These are phyloP conservation scores for Cladosporium cucumerinum DNA, from an alignment of 2,329 filamentous ascomycete genomes.

Conservation along the genomic window DNA sequence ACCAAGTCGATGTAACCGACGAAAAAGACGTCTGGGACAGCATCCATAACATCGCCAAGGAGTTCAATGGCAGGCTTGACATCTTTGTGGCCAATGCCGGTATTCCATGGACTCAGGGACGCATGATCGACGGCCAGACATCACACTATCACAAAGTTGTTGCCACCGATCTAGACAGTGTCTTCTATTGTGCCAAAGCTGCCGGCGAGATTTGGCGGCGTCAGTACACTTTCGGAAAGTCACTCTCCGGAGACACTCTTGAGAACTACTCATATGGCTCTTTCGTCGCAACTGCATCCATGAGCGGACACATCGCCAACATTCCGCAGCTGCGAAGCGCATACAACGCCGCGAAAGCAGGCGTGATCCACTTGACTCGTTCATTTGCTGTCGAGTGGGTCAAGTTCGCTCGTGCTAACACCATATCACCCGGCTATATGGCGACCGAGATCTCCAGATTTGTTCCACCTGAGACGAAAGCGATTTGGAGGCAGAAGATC, in stretches of 20 bases:
- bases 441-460: conserved; percentile 69
- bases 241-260: conserved; percentile 50
- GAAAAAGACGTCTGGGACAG: conserved; percentile 41
- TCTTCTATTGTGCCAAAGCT: conserved; percentile 71
- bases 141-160: conserved; percentile 66
- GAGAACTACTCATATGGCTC: conserved; percentile 30
- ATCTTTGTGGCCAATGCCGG: conserved; percentile 78
- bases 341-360: conserved; percentile 36
- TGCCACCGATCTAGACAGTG: conserved; percentile 69
- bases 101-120: conserved; percentile 67
- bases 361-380: conserved; percentile 52
- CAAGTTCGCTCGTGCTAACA: conserved; percentile 69
- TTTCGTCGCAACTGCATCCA: conserved; percentile 72
- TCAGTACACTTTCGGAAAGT: conserved; percentile 58
- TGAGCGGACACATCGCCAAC: conserved; percentile 75
- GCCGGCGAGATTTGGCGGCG: conserved; percentile 67
- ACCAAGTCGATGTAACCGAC: conserved; percentile 48
- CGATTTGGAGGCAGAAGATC: conserved; percentile 73
- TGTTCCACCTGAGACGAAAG: conserved; percentile 62
- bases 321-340: conserved; percentile 70
- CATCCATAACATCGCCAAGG: conserved; percentile 46
- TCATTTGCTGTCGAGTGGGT: conserved; percentile 75
- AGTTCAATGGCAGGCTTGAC: conserved; percentile 73
- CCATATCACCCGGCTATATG: conserved; percentile 72
- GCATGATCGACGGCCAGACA: conserved; percentile 62